Conservation (phyloP, 2,329 filamentous ascomycete species). For the Achaetomium macrosporum region DNA sequence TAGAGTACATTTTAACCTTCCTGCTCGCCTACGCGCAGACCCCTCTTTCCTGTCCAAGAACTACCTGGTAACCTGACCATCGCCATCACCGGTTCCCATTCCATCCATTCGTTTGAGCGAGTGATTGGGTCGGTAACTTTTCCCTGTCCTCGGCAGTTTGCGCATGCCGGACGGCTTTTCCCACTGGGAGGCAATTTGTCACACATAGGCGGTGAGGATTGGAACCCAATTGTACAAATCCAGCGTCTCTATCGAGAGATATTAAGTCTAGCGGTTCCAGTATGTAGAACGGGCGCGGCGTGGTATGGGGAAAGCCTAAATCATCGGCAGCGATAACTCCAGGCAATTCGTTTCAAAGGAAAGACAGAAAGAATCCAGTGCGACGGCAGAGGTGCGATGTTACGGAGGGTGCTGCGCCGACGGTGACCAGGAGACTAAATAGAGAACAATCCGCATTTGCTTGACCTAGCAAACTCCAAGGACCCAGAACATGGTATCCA, state of each 20-base stretch:
- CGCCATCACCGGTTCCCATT: no score
- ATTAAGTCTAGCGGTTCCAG: constrained; percentile 43
- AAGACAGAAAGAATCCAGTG: background rate
- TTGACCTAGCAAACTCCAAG: no score
- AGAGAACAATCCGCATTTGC: background rate
- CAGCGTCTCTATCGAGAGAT: constrained; percentile 25
- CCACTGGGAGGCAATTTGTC: no score
- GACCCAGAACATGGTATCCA: background rate
- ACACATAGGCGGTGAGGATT: background rate
- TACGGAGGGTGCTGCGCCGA: no score
- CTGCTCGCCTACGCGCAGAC: no score
- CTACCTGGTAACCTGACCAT: no score
- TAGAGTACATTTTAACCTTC: no score
- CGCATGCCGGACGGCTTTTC: no score
- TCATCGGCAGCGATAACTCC: background rate
- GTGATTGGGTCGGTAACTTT: no score
- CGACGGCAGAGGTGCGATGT: background rate
- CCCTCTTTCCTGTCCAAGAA: no score
- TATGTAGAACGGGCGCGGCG: constrained; percentile 29
- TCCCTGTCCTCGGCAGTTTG: no score
- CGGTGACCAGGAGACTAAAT: background rate
- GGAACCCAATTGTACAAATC: constrained; percentile 7
- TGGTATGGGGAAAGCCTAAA: background rate
- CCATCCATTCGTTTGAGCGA: no score
- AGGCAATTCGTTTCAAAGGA: background rate